These are phyloP conservation scores for Neocallimastix lanati DNA, from an alignment of 192 early-diverging fungal species.

Conservation along the genomic window DNA sequence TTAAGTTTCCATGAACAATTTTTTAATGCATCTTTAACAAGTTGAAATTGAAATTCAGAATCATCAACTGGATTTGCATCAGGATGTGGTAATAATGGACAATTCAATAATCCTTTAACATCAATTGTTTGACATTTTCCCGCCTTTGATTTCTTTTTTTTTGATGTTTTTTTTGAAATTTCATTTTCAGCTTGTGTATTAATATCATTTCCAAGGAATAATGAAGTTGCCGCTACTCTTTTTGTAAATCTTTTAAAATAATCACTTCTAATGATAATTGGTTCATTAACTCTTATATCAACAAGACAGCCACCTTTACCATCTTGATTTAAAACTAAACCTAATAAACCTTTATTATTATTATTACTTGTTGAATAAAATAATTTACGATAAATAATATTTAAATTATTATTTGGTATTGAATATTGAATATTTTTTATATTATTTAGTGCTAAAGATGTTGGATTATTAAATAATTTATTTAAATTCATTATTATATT, in stretches of 20 bases:
- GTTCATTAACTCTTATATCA: background rate
- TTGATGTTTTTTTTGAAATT: background rate
- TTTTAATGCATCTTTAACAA: background rate
- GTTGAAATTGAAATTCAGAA: background rate
- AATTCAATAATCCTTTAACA: background rate
- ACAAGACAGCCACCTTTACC: background rate
- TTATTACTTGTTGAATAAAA: background rate
- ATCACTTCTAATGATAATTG: background rate
- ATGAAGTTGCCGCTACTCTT: background rate
- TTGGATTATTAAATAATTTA: background rate
- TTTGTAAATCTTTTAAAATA: background rate
- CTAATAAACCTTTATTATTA: background rate
- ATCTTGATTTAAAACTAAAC: background rate
- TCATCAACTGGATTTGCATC: background rate
- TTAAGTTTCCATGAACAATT: background rate
- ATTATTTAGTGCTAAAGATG: background rate
- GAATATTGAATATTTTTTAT: background rate
- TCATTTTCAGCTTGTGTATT: background rate
- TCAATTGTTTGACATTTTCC: background rate
- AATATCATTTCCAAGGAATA: background rate
- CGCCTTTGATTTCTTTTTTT: background rate
- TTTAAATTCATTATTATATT: too few relatives aligned
- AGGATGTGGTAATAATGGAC: background rate
- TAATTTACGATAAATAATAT: background rate
- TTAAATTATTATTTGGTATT: background rate